These are phyloP conservation scores for Euphrasia arctica DNA, from an alignment of 305 asterid genomes.

Conservation along the genomic window DNA sequence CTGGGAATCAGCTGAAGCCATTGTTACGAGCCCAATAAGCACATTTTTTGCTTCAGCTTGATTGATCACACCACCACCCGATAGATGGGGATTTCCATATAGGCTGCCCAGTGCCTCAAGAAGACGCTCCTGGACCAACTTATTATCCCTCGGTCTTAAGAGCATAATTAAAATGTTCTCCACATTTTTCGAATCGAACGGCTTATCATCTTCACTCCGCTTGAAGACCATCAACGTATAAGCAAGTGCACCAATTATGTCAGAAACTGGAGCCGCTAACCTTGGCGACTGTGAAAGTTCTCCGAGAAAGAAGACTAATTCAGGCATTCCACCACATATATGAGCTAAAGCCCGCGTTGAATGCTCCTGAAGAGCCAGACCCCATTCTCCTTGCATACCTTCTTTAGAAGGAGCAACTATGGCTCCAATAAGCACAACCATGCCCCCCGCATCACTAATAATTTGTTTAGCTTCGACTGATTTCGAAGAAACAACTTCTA, in stretches of 20 bases:
- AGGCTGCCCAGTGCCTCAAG: constrained; percentile 88
- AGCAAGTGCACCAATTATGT: constrained; percentile 88
- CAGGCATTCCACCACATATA: constrained; percentile 69
- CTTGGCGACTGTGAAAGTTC: constrained; percentile 83
- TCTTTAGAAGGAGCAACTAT: constrained; percentile 85
- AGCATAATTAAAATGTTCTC: constrained; percentile 64
- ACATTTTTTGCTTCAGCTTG: constrained; percentile 71
- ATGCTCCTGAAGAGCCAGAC: constrained; percentile 63
- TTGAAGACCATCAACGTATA: constrained; percentile 63
- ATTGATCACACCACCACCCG: constrained; percentile 31
- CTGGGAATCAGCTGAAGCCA: constrained; percentile 66
- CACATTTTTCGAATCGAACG: constrained; percentile 47
- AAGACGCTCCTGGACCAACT: constrained; percentile 74
- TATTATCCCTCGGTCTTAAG: constrained; percentile 81
- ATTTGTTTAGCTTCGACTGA: constrained; percentile 56
- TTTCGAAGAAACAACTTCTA: constrained; percentile 65
- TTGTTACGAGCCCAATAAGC: constrained; percentile 70
- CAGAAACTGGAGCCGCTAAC: constrained; percentile 80
- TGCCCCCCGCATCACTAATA: constrained; percentile 62
- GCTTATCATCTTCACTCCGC: constrained; percentile 36
- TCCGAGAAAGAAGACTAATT: constrained; percentile 62
- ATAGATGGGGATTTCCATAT: constrained; percentile 53
- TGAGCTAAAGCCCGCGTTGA: constrained; percentile 67
- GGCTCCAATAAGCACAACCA: constrained; percentile 63
- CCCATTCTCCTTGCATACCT: constrained; percentile 79